A percentile compares a stretch with the other conserved stretches of the same genome.
phyloP scores from a whole-genome alignment of 148 eudicot species.

The Rhododendron williamsianum region DNA sequence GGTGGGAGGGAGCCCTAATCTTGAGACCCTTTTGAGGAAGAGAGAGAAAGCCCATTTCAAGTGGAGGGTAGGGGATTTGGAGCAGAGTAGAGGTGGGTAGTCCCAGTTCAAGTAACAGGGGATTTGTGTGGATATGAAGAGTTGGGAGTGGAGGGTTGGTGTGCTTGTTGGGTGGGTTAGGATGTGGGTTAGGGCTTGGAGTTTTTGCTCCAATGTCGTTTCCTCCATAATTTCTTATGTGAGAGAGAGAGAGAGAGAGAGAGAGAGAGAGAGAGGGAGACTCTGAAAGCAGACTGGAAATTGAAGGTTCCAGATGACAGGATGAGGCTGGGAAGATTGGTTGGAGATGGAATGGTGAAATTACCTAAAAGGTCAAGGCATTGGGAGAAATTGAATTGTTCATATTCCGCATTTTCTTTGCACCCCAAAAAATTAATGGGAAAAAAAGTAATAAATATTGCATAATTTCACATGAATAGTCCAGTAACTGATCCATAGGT shows the following conservation, averaged over 20 bases:
- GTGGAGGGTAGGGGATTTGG: slow-evolving; percentile 18
- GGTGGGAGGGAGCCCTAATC: slow-evolving; percentile 48
- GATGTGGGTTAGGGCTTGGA: slow-evolving; percentile 67
- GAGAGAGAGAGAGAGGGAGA: neutral
- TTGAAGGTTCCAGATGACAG: neutral
- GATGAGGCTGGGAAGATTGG: slow-evolving; percentile 1
- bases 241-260: neutral
- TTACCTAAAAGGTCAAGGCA: neutral
- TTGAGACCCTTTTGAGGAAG: slow-evolving; percentile 53
- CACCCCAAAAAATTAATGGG: too few relatives aligned
- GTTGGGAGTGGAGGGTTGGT: slow-evolving; percentile 76
- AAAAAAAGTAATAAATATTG: too few relatives aligned
- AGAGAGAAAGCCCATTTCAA: slow-evolving; percentile 49
- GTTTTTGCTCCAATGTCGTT: slow-evolving; percentile 68
- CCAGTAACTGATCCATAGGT: too few relatives aligned
- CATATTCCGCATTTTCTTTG: too few relatives aligned
- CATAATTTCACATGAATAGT: too few relatives aligned
- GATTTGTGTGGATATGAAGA: slow-evolving; percentile 62
- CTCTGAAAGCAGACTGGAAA: neutral
- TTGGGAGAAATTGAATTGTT: neutral
- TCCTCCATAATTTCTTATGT: slow-evolving; percentile 39
- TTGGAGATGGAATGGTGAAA: neutral
- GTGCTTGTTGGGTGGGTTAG: slow-evolving; percentile 62
- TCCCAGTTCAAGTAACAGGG: slow-evolving; percentile 84
- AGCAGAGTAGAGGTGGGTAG: slow-evolving; percentile 61